phyloP scores from a whole-genome alignment of 305 asterid genomes.

The Fraxinus angustifolia region DNA sequence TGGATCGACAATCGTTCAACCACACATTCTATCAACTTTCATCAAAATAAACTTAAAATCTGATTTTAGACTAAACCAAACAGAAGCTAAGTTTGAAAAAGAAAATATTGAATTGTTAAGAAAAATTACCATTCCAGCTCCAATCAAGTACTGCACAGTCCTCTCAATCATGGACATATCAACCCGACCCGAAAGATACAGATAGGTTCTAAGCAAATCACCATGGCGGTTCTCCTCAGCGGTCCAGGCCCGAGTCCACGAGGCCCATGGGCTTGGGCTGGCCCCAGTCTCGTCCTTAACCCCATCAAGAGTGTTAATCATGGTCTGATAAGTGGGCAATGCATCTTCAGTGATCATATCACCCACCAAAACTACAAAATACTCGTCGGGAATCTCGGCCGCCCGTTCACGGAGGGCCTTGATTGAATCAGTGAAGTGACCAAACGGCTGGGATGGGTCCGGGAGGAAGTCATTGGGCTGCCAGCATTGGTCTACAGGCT shows the following conservation, averaged over 20 bases:
- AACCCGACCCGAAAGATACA: conserved; percentile 46
- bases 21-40: neutral
- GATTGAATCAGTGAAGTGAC: conserved; percentile 23
- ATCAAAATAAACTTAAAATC: neutral
- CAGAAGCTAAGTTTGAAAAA: neutral
- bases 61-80: neutral
- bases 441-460: conserved; percentile 24
- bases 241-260: conserved; percentile 45
- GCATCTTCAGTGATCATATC: conserved; percentile 46
- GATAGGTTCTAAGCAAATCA: conserved; percentile 35
- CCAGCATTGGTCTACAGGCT: conserved; percentile 41
- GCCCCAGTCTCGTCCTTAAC: conserved; percentile 38
- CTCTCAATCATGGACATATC: conserved; percentile 46
- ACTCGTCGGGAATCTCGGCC: conserved; percentile 31
- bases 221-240: conserved; percentile 50
- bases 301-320: conserved; percentile 35
- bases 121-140: conserved; percentile 35
- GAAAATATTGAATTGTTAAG: neutral
- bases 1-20: neutral
- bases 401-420: conserved; percentile 28
- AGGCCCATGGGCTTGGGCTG: conserved; percentile 41
- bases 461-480: conserved; percentile 46
- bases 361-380: conserved; percentile 37
- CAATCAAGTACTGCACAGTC: conserved; percentile 39
- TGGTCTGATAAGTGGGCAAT: conserved; percentile 37